Evolutionary conservation across 2,329 filamentous ascomycete genomes (phyloP), one percentile per base, ranked within the genome.

Genomic region (Botrytis tulipae): DNA sequence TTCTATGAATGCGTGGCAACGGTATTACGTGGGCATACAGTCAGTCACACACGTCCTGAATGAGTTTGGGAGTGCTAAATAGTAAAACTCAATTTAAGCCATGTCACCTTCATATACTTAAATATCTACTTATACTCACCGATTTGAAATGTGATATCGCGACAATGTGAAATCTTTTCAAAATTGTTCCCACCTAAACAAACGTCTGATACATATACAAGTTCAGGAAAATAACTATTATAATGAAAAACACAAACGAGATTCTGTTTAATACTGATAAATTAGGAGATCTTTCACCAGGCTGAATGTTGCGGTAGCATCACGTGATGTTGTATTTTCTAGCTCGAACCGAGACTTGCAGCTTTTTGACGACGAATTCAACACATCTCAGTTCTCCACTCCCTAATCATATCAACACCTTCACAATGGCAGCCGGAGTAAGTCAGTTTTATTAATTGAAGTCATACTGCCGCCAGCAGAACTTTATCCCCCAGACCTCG

Each of bases 341-440:
- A n/a, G 48, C 32, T 68, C 54, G 62, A 71, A 70, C 72, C 72
- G 72, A 73, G 72, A 68, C 66, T 69, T 68, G 67, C 76, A 76
- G 73, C 72, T 70, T 76, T 74, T 66, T 74, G 76, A 78, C 76
- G 77, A 76, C 78, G 44, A 75, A 75, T 70, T 60, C 74, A 74
- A 74, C 79, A 76, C 70, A 75, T 82, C 82, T 81, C 85, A 86
- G 84, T 84, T 83, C 81, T 82, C 82, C 83, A 82, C 83, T 85
- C 84, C 84, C 73, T 83, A 85, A 84, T 85, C 83, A 81, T 83
- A 83, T 72, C 78, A 80, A 75, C 81, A 86, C 81, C 82, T 81
- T 84, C 86, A 90, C 86, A 87, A 91, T 91, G 90, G 89, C 80
- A 80, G 74, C 89, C 84, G 87, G 88, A 87, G 90, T 92, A 89